Percentiles rank a stretch among this genome's conserved stretches.
Conservation (phyloP, 768 basidiomycete genomes). For the Serendipita sp. region DNA sequence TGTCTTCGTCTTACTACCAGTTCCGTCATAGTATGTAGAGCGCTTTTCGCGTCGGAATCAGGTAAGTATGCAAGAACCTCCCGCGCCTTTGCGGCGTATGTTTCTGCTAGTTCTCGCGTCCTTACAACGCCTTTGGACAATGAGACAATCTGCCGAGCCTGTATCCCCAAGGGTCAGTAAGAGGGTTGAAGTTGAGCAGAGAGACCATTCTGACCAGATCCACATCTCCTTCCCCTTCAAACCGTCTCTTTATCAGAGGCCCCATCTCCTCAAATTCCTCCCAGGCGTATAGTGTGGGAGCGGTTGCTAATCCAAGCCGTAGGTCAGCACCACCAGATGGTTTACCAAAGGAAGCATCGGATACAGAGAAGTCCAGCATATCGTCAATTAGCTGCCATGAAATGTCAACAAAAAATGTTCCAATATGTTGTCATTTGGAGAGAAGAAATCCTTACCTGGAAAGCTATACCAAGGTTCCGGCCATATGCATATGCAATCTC, state of each 20-base stretch:
- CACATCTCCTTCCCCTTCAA: conserved; percentile 61
- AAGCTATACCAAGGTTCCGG: conserved; percentile 82
- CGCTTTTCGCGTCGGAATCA: conserved; percentile 61
- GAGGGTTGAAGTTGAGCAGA: neutral
- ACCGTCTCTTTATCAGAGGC: conserved; percentile 64
- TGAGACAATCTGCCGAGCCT: conserved; percentile 57
- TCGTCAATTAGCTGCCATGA: conserved; percentile 79
- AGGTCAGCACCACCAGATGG: conserved; percentile 72
- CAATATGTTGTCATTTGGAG: neutral
- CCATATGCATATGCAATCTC: conserved; percentile 87
- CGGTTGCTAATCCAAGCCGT: conserved; percentile 70
- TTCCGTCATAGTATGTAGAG: conserved; percentile 57
- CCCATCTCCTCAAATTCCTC: conserved; percentile 60
- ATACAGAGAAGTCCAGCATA: conserved; percentile 80
- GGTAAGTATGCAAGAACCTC: conserved; percentile 57
- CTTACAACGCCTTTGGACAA: conserved; percentile 61
- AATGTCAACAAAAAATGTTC: neutral
- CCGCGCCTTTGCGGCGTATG: conserved; percentile 63
- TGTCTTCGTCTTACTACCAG: conserved; percentile 43
- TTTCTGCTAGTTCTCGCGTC: conserved; percentile 58
- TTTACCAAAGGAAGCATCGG: conserved; percentile 65
- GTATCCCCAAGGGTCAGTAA: conserved; percentile 6
- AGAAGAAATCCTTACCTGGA: conserved; percentile 54
- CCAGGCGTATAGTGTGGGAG: conserved; percentile 72
- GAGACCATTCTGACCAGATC: conserved; percentile 39